Evolutionary conservation across 2,329 filamentous ascomycete species (phyloP).

Genomic region (Sphaceloma murrayae): DNA sequence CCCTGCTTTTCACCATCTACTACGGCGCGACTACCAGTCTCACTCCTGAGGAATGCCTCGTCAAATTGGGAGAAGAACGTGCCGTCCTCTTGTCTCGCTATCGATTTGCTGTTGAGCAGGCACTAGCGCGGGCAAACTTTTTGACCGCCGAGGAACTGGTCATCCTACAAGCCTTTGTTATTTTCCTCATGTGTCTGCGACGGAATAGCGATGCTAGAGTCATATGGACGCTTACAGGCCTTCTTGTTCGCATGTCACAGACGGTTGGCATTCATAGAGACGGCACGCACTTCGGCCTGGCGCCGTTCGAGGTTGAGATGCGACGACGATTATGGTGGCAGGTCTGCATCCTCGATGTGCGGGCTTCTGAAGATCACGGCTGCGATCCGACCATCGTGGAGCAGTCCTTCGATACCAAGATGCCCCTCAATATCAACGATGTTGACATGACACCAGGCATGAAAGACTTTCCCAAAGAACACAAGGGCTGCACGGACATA

Average conservation of each 20-base stretch:
- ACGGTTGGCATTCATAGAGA: slow-evolving; percentile 53
- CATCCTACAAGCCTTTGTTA: slow-evolving; percentile 52
- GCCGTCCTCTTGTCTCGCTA: slow-evolving; percentile 43
- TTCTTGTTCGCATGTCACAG: slow-evolving; percentile 50
- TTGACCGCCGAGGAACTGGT: slow-evolving; percentile 53
- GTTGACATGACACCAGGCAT: slow-evolving; percentile 42
- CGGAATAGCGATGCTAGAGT: slow-evolving; percentile 42
- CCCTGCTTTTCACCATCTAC: slow-evolving; percentile 54
- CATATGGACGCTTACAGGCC: slow-evolving; percentile 51
- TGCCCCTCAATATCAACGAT: slow-evolving; percentile 51
- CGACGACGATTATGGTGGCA: slow-evolving; percentile 31
- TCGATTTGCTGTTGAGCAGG: slow-evolving; percentile 55
- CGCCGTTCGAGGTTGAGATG: slow-evolving; percentile 53
- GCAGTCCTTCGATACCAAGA: slow-evolving; percentile 50
- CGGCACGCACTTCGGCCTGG: slow-evolving; percentile 44
- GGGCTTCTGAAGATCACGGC: slow-evolving; percentile 54
- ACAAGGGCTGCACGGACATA: slow-evolving; percentile 49
- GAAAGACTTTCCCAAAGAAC: slow-evolving; percentile 39
- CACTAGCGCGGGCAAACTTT: slow-evolving; percentile 53
- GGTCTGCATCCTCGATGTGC: slow-evolving; percentile 48
- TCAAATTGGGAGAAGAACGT: slow-evolving; percentile 45
- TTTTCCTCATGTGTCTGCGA: slow-evolving; percentile 51
- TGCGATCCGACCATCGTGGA: slow-evolving; percentile 51
- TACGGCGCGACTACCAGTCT: slow-evolving; percentile 48
- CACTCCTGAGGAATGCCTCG: slow-evolving; percentile 38